Evolutionary conservation across 1,139 yeast genomes (phyloP), one percentile per base, ranked within the genome.

Genomic region (Lodderomyces orthopsilosis): DNA sequence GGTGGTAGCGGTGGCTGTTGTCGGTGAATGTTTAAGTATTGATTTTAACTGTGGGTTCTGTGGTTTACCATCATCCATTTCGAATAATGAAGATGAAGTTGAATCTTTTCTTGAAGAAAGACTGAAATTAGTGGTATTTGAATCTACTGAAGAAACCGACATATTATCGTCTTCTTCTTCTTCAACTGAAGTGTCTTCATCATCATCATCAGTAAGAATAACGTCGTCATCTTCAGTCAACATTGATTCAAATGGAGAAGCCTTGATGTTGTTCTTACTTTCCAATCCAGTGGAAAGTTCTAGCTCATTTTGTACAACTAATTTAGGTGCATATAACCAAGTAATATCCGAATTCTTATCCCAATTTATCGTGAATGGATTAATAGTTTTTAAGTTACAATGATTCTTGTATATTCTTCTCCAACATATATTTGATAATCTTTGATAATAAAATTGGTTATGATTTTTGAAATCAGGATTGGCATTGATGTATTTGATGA

Each of bases 301-400:
- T 21, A 6, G 7, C 23, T 21, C 23, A 5, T 21, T 21, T 21
- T 5, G 13, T 18, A 36, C 19, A 22, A 46, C 53, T 37, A 59
- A 62, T 49, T 66, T 66, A 26, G 77, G 77, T 1, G 77, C 77
- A 48, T 66, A 72, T 46, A 73, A 63, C 77, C 76, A 71, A 12
- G 75, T 72, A 41, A 70, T 62, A 48, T 72, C 77, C 46, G 68
- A 66, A 42, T 59, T 61, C 51, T 72, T 72, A 48, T 68, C 65
- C 77, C 77, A 72, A 50, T 72, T 71, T 36, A 72, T 71, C 21
- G 42, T 43, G n/a, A 54, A 53, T 1, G 77, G 77, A 41, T 62
- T 57, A 15, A 63, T 50, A 41, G 66, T 70, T 14, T 46, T 41
- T 30, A 72, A 58, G 2, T 54, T 40, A 35, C 57, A 46, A 36